These are phyloP conservation scores for Croton setiger DNA, from an alignment of 441 rosid genomes.

Conservation along the genomic window DNA sequence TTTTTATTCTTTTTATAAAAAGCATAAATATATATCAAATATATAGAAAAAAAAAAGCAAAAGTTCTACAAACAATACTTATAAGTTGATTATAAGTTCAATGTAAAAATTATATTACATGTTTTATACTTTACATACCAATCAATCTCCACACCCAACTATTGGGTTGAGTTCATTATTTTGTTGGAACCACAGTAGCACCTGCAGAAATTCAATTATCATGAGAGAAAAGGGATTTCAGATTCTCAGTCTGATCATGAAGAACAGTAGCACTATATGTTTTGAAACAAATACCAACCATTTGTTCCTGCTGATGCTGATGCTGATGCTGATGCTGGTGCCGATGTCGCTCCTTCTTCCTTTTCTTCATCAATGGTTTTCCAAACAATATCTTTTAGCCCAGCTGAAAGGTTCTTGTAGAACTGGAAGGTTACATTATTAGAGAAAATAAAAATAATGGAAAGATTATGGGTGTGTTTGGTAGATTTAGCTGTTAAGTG, in stretches of 20 bases:
- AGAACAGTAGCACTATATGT: background rate
- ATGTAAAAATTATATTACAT: background rate
- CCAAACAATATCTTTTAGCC: constrained; percentile 96
- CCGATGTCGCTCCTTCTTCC: constrained; percentile 34
- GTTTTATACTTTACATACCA: background rate
- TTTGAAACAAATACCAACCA: constrained; percentile 16
- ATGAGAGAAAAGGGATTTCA: too few species aligned
- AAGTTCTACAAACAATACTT: background rate
- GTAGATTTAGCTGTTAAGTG: too few species aligned
- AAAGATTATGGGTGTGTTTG: too few species aligned
- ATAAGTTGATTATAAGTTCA: background rate
- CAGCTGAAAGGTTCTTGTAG: constrained; percentile 79
- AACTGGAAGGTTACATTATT: constrained; percentile 42
- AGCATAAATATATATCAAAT: too few species aligned
- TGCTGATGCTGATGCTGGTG: background rate
- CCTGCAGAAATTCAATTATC: background rate
- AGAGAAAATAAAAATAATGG: too few species aligned
- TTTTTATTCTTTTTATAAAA: too few species aligned
- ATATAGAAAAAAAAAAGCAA: background rate
- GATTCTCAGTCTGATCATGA: too few species aligned
- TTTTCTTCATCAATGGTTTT: constrained; percentile 60
- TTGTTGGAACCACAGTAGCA: background rate
- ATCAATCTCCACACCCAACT: background rate
- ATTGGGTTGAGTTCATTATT: background rate
- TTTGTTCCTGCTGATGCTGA: background rate